A percentile compares a stretch with the other conserved stretches of the same genome.
Evolutionary conservation across 73 alveolate genomes (phyloP).

Genomic region (Paramecium bursaria): DNA sequence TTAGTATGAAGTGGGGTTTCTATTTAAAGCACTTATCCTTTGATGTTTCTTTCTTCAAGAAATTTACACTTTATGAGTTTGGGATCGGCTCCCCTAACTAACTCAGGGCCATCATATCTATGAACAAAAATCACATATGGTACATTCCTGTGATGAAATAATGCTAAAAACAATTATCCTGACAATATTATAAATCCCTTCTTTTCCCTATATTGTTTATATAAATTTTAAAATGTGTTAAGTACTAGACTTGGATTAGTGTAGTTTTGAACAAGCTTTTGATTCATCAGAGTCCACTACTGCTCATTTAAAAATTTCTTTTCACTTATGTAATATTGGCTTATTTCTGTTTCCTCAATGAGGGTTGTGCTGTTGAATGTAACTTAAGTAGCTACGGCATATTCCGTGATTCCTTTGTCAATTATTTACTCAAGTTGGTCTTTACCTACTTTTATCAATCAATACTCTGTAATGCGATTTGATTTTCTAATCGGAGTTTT

Average conservation of each 20-base stretch:
- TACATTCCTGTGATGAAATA: constrained; percentile 3
- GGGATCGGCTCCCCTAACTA: not conserved
- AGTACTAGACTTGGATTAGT: not conserved
- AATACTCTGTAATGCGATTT: not conserved
- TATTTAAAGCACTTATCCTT: not conserved
- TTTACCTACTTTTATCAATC: not conserved
- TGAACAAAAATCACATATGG: constrained; percentile 20
- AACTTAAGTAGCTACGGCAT: constrained; percentile 42
- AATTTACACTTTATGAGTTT: not conserved
- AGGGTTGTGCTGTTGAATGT: constrained; percentile 20
- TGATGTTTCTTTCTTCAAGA: constrained; percentile 1
- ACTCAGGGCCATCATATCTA: constrained; percentile 18
- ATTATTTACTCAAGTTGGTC: constrained; percentile 42
- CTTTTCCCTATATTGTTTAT: not conserved
- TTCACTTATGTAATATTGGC: constrained; percentile 33
- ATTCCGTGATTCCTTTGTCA: constrained; percentile 46
- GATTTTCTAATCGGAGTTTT: constrained; percentile 44
- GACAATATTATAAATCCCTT: constrained; percentile 1
- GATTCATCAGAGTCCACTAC: constrained; percentile 36
- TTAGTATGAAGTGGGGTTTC: constrained; percentile 37
- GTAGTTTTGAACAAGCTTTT: not conserved
- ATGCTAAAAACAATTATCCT: not conserved
- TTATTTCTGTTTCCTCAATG: not conserved
- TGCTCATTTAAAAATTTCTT: not conserved
- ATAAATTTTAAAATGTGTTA: not conserved